A percentile compares a stretch with the other conserved stretches of the same genome.
phyloP scores from a whole-genome alignment of 2,329 filamentous ascomycete species.

The Claviceps sorghi region DNA sequence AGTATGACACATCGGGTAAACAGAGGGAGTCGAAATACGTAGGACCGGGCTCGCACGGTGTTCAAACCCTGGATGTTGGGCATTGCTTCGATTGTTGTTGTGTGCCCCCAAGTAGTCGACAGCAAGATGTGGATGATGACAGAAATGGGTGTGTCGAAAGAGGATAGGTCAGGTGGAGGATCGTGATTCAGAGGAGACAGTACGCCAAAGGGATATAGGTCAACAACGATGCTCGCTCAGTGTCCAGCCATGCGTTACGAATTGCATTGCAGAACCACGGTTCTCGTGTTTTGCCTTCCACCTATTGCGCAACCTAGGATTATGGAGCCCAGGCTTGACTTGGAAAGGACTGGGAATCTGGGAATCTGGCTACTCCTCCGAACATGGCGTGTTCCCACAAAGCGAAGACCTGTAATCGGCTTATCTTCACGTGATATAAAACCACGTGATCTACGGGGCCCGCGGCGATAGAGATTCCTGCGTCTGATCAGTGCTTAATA shows the following conservation, averaged over 20 bases:
- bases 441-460: no score
- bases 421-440: background rate
- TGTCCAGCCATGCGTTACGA: background rate
- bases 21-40: slow-evolving; percentile 70
- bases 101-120: background rate
- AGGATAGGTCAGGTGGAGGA: background rate
- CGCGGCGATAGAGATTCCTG: background rate
- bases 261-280: background rate
- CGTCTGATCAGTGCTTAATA: background rate
- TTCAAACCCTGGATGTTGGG: slow-evolving; percentile 39
- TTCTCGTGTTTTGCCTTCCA: background rate
- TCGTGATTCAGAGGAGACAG: no score
- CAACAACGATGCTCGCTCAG: background rate
- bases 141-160: background rate
- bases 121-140: background rate
- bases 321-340: background rate
- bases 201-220: background rate
- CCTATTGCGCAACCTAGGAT: background rate
- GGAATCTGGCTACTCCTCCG: background rate
- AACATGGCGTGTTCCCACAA: background rate
- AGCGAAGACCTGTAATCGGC: background rate
- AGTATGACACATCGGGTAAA: slow-evolving; percentile 62
- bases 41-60: slow-evolving; percentile 60
- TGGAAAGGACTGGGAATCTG: background rate
- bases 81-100: slow-evolving; percentile 3